Percentiles rank a stretch among this genome's conserved stretches.
Conservation (phyloP, 2,329 filamentous ascomycete genomes). For the Periconia sp. region DNA sequence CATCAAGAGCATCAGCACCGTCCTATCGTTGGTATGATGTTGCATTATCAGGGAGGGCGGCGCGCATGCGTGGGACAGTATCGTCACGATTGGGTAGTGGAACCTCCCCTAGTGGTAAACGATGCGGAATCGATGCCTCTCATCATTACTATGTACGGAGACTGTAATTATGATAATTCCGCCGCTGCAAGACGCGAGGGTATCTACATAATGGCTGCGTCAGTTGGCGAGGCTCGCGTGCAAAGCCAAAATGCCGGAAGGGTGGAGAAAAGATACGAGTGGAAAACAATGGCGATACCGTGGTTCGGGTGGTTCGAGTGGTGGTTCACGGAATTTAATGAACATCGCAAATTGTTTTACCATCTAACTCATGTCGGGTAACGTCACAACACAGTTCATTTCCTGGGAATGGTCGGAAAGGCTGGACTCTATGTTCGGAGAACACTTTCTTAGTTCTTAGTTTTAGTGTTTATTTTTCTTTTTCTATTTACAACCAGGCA, state of each 20-base stretch:
- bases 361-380: neutral
- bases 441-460: too few relatives aligned
- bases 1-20: neutral
- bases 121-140: neutral
- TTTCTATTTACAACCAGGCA: too few relatives aligned
- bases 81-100: neutral
- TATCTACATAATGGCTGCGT: too few relatives aligned
- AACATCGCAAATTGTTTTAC: neutral
- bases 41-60: neutral
- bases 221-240: too few relatives aligned
- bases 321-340: conserved; percentile 1
- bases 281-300: neutral
- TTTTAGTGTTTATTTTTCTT: too few relatives aligned
- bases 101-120: neutral
- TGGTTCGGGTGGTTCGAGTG: conserved; percentile 2
- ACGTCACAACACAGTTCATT: too few relatives aligned
- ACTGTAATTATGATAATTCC: too few relatives aligned
- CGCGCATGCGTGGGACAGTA: conserved; percentile 1
- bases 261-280: neutral
- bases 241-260: neutral
- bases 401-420: too few relatives aligned
- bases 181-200: too few relatives aligned
- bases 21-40: neutral
- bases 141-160: too few relatives aligned
- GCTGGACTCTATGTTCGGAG: too few relatives aligned